phyloP scores from a whole-genome alignment of 768 basidiomycete genomes.

The Roridomyces roridus region DNA sequence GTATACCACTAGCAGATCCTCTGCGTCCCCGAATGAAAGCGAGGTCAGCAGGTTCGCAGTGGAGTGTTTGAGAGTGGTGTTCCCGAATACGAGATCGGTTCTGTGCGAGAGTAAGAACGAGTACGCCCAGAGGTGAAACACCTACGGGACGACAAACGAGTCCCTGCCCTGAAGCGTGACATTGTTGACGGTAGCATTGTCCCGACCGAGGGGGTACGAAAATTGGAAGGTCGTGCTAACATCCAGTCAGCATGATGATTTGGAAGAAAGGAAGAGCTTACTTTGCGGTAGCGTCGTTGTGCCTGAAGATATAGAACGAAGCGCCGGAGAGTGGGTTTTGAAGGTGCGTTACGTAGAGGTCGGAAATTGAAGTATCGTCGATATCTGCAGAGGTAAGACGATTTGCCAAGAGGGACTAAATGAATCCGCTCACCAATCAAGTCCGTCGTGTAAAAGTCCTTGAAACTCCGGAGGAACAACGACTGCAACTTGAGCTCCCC shows the following conservation, averaged over 20 bases:
- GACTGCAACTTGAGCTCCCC: constrained; percentile 62
- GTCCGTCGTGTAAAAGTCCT: constrained; percentile 63
- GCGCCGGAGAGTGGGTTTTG: constrained; percentile 54
- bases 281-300: constrained; percentile 54
- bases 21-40: constrained; percentile 40
- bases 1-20: constrained; percentile 50
- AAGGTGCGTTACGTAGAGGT: constrained; percentile 51
- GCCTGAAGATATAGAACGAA: constrained; percentile 60
- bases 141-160: constrained; percentile 53
- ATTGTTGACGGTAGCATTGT: constrained; percentile 38
- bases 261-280: constrained; percentile 22
- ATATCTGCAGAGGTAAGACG: constrained; percentile 21
- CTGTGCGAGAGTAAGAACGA: too few species aligned
- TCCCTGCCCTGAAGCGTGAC: constrained; percentile 57
- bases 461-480: constrained; percentile 61
- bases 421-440: constrained; percentile 40
- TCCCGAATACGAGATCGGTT: constrained; percentile 60
- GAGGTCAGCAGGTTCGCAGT: constrained; percentile 61
- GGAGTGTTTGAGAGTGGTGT: constrained; percentile 52
- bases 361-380: constrained; percentile 28
- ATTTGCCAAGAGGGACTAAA: constrained; percentile 38
- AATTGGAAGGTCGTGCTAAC: constrained; percentile 11
- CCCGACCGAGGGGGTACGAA: constrained; percentile 11
- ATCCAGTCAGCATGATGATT: not conserved
- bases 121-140: too few species aligned